These are phyloP conservation scores for Metschnikowia koreensis DNA, from an alignment of 805 yeast species.

Conservation along the genomic window DNA sequence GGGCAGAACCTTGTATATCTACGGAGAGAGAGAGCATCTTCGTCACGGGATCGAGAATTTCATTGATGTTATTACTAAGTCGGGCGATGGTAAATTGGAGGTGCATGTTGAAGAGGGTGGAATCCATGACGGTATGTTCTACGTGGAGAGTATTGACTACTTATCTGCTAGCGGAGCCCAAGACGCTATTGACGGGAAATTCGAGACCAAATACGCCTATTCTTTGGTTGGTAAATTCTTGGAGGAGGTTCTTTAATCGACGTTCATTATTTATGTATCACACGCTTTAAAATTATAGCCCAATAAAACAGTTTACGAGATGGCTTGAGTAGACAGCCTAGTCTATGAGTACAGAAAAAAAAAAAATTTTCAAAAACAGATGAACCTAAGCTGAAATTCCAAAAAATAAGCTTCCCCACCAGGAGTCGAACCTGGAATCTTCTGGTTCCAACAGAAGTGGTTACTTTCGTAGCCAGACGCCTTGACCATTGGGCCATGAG, in stretches of 20 bases:
- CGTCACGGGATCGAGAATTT: constrained; percentile 30
- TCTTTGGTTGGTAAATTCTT: constrained; percentile 19
- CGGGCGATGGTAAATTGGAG: constrained; percentile 19
- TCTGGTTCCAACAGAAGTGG: constrained; percentile 50
- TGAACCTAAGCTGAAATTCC: background rate
- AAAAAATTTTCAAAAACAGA: background rate
- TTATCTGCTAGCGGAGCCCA: constrained; percentile 21
- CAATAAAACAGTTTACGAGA: no score
- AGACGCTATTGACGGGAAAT: constrained; percentile 26
- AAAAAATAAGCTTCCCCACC: constrained; percentile 48
- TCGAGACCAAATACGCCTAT: constrained; percentile 21
- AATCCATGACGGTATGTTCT: constrained; percentile 33
- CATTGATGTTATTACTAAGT: constrained; percentile 18
- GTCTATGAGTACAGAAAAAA: background rate
- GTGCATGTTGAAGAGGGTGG: constrained; percentile 31
- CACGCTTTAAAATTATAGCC: no score
- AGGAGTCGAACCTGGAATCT: constrained; percentile 57
- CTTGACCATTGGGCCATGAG: constrained; percentile 77
- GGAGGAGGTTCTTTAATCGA: constrained; percentile 9
- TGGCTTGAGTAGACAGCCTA: no score
- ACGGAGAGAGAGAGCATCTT: constrained; percentile 35
- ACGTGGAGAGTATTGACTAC: constrained; percentile 35
- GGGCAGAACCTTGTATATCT: constrained; percentile 23
- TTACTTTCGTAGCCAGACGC: constrained; percentile 68
- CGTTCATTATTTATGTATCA: background rate